phyloP scores from a whole-genome alignment of 768 basidiomycete genomes.

The Leccinum longicurvipes region DNA sequence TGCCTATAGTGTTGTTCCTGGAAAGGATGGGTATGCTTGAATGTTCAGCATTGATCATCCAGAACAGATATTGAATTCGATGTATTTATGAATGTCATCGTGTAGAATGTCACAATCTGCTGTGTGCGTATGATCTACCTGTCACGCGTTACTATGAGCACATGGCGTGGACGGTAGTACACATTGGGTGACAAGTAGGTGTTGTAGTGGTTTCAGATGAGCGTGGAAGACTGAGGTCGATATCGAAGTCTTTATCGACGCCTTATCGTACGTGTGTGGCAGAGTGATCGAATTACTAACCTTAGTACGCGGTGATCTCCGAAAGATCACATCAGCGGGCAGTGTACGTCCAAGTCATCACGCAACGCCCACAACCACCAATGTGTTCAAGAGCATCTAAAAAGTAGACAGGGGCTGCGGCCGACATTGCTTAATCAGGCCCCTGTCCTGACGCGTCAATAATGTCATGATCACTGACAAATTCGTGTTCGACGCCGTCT shows the following conservation, averaged over 20 bases:
- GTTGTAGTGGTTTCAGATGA: too few relatives aligned
- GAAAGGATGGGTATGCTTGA: conserved; percentile 40
- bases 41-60: neutral
- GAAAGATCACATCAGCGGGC: neutral
- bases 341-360: neutral
- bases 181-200: too few relatives aligned
- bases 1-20: conserved; percentile 46
- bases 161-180: too few relatives aligned
- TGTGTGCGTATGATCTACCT: neutral
- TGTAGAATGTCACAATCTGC: neutral
- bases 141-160: neutral
- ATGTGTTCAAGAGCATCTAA: neutral
- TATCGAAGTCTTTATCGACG: too few relatives aligned
- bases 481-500: neutral
- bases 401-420: neutral
- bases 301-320: neutral
- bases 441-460: neutral
- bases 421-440: neutral
- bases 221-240: too few relatives aligned
- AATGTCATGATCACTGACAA: neutral
- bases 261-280: neutral
- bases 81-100: neutral
- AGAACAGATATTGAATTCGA: neutral
- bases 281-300: neutral
- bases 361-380: neutral